phyloP scores from a whole-genome alignment of 768 basidiomycete species.

The Tylopilus sp. region DNA sequence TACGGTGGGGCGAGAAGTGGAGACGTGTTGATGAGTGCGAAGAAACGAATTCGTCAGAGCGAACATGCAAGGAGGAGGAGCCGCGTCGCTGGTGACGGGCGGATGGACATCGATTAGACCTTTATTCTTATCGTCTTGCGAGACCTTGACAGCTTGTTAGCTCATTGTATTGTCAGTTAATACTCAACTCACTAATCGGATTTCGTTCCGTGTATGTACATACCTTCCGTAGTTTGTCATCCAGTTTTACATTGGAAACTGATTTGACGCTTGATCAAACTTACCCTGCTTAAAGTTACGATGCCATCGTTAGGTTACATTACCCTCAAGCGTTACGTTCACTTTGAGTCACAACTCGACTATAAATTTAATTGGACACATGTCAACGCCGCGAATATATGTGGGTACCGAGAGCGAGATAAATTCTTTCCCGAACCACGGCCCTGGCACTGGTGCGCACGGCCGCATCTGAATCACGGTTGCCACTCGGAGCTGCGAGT shows the following conservation, averaged over 20 bases:
- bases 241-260: not conserved
- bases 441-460: not conserved
- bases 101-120: constrained; percentile 14
- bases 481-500: not conserved
- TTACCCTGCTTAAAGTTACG: too few species aligned
- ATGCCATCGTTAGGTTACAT: not conserved
- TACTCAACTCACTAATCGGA: not conserved
- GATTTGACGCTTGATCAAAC: not conserved
- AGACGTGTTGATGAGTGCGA: constrained; percentile 57
- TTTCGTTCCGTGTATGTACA: not conserved
- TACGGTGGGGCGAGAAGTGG: constrained; percentile 29
- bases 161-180: constrained; percentile 14
- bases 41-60: constrained; percentile 73
- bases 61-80: constrained; percentile 65
- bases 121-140: constrained; percentile 1
- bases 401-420: not conserved
- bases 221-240: not conserved
- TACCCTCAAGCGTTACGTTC: not conserved
- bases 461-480: too few species aligned
- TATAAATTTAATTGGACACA: not conserved
- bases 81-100: constrained; percentile 24
- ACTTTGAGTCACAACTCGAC: not conserved
- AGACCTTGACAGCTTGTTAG: constrained; percentile 7
- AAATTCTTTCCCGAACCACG: not conserved
- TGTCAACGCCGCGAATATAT: not conserved